Evolutionary conservation across 768 basidiomycete genomes (phyloP).

Genomic region (Mycena floridula): DNA sequence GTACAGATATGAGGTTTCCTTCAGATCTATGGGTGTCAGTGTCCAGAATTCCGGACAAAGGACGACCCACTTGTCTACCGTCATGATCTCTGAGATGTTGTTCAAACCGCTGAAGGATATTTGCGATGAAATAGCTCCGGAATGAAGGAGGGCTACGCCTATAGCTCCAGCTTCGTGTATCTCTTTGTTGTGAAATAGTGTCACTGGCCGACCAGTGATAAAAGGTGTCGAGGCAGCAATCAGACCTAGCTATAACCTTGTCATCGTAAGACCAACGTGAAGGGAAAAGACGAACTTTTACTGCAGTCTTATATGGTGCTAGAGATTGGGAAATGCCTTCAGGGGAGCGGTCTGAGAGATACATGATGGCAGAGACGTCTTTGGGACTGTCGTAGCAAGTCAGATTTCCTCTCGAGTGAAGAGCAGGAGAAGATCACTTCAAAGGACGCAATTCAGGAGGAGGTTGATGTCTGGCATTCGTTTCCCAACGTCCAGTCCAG

Average conservation of each 20-base stretch:
- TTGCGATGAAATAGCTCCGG: constrained; percentile 19
- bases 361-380: constrained; percentile 35
- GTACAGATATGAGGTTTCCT: constrained; percentile 63
- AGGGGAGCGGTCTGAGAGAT: constrained; percentile 51
- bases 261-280: neutral
- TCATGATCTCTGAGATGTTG: constrained; percentile 39
- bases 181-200: constrained; percentile 52
- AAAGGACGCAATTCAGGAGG: constrained; percentile 32
- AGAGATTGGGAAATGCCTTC: constrained; percentile 49
- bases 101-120: constrained; percentile 31
- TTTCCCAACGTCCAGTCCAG: constrained; percentile 52
- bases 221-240: constrained; percentile 75
- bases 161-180: constrained; percentile 64
- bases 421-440: constrained; percentile 25
- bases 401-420: constrained; percentile 1
- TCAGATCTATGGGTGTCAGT: constrained; percentile 38
- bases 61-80: constrained; percentile 45
- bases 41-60: neutral
- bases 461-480: constrained; percentile 18
- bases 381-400: constrained; percentile 16
- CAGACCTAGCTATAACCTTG: constrained; percentile 48
- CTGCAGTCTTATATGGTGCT: constrained; percentile 33
- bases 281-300: constrained; percentile 23
- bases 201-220: constrained; percentile 67
- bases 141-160: constrained; percentile 45